A percentile compares a stretch with the other conserved stretches of the same genome.
phyloP scores from a whole-genome alignment of 2,329 filamentous ascomycete species.

The Cytospora schulzeri region DNA sequence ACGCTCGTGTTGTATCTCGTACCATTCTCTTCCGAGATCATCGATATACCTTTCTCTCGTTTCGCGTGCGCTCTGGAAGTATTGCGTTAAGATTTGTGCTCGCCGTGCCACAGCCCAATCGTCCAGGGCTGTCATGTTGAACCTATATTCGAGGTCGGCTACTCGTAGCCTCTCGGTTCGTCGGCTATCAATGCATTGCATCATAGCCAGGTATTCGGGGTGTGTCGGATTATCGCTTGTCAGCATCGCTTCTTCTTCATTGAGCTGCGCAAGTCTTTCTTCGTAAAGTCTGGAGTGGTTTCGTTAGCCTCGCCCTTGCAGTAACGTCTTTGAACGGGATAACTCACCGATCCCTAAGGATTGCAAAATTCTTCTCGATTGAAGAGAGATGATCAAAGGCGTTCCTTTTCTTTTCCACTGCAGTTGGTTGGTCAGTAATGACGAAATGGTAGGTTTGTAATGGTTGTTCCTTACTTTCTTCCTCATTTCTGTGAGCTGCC shows the following conservation, averaged over 20 bases:
- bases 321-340: background rate
- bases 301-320: slow-evolving; percentile 5
- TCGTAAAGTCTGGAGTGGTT: slow-evolving; percentile 70
- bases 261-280: slow-evolving; percentile 81
- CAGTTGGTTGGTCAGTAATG: slow-evolving; percentile 37
- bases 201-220: slow-evolving; percentile 87
- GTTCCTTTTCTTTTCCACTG: slow-evolving; percentile 76
- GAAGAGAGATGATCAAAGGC: slow-evolving; percentile 78
- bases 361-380: slow-evolving; percentile 86
- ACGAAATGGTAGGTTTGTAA: background rate
- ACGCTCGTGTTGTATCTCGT: slow-evolving; percentile 87
- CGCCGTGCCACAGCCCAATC: slow-evolving; percentile 78
- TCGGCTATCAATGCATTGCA: slow-evolving; percentile 81
- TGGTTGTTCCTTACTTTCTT: slow-evolving; percentile 57
- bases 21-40: slow-evolving; percentile 84
- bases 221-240: slow-evolving; percentile 69
- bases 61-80: slow-evolving; percentile 83
- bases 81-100: slow-evolving; percentile 86
- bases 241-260: slow-evolving; percentile 67
- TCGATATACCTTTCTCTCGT: slow-evolving; percentile 79
- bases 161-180: slow-evolving; percentile 78
- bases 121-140: slow-evolving; percentile 73
- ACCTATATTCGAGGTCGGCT: slow-evolving; percentile 72
- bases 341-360: slow-evolving; percentile 75
- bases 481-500: slow-evolving; percentile 60